Evolutionary conservation across 169 alveolate species (phyloP), one percentile per base, ranked within the genome.

Genomic region (Plasmodium adleri): DNA sequence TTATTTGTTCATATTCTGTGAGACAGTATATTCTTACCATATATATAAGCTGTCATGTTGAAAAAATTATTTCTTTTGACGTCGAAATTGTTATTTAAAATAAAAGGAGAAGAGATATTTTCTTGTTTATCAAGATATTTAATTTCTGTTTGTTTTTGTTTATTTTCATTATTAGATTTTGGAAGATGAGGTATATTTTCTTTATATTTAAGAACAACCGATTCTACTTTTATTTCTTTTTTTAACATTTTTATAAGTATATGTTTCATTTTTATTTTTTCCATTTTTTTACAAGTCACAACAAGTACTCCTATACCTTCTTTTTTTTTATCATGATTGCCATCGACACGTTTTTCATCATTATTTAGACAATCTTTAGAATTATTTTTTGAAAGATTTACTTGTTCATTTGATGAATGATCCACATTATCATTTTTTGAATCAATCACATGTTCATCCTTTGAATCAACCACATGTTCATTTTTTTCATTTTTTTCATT

Each of bases 251-350:
- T 76, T 9, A 76, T 43, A n/a, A 76, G 26, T 20, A 76, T 63
- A 76, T 76, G 67, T 58, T 76, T 76, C 74, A 76, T 76, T 64
- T 64, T 64, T 12, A n/a, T 22, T 15, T 54, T 76, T 9, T 76
- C 88, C 66, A 67, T 76, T 76, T 76, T 76, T 64, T 76, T 76
- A 22, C 88, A 76, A 2, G 88, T 76, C 20, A 76, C 76, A 52
- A 76, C 88, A 47, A 76, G 45, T 6, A 76, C 88, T 5, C 88
- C 88, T n/a, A 76, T 56, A 1, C 88, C 88, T 63, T 76, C 88
- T 43, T 76, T 76, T 28, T 76, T 76, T 20, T 22, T 47, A 15
- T 52, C 64, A 6, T 50, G 17, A 28, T 49, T 32, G 7, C 7
- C 8, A 32, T 32, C 45, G 45, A 8, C 45, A 32, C 7, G 8